phyloP scores from a whole-genome alignment of 2,329 filamentous ascomycete species.

The Diplodia corticola region DNA sequence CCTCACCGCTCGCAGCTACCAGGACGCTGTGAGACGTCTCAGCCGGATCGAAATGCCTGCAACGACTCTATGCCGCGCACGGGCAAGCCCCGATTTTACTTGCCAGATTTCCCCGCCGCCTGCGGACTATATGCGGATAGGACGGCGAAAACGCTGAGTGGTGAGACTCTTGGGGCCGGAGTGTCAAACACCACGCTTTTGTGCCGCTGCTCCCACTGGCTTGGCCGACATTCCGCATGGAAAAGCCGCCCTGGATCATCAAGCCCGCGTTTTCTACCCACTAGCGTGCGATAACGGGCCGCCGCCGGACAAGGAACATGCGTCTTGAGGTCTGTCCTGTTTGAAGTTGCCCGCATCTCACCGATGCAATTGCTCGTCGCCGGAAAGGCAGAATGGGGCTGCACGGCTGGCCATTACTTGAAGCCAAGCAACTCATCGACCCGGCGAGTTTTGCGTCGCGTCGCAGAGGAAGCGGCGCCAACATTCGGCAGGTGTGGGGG shows the following conservation, averaged over 20 bases:
- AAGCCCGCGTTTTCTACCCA: conserved; percentile 5
- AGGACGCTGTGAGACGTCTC: conserved; percentile 18
- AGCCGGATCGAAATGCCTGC: conserved; percentile 6
- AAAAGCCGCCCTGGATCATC: background rate
- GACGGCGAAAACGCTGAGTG: background rate
- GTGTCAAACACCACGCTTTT: conserved; percentile 4
- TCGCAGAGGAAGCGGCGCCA: background rate
- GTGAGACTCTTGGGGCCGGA: conserved; percentile 14
- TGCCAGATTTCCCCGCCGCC: background rate
- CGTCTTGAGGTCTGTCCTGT: conserved; percentile 3
- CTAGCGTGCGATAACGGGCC: background rate
- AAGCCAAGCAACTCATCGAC: background rate
- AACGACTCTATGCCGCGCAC: conserved; percentile 8
- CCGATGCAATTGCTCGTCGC: background rate
- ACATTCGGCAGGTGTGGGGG: background rate
- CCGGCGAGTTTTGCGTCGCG: background rate
- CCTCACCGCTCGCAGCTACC: background rate
- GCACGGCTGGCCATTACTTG: background rate
- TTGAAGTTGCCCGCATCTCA: background rate
- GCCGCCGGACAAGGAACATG: background rate
- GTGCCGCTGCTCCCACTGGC: background rate
- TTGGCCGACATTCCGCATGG: background rate
- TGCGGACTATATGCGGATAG: background rate
- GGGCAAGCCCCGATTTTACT: background rate
- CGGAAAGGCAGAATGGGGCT: background rate